phyloP scores from a whole-genome alignment of 148 eudicot genomes.

The Limonium bicolor region DNA sequence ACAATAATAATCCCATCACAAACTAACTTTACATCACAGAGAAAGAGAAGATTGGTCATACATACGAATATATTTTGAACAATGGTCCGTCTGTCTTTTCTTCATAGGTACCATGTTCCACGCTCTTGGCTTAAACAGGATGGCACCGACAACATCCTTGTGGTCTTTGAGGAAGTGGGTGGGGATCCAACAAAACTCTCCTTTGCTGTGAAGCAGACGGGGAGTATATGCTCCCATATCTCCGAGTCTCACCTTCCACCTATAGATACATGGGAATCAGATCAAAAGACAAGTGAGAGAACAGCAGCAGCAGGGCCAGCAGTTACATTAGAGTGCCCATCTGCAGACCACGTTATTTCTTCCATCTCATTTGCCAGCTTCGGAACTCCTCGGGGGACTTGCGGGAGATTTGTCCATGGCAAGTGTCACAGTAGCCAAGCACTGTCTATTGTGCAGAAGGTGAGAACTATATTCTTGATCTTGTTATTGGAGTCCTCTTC shows the following conservation, averaged over 20 bases:
- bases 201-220: conserved; percentile 38
- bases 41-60: too few relatives aligned
- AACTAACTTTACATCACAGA: neutral
- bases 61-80: neutral
- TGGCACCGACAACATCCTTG: conserved; percentile 52
- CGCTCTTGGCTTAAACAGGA: conserved; percentile 64
- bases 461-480: conserved; percentile 5
- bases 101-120: conserved; percentile 84
- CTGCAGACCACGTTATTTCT: conserved; percentile 53
- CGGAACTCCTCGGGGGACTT: conserved; percentile 74
- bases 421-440: conserved; percentile 48
- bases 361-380: conserved; percentile 84
- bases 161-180: conserved; percentile 75
- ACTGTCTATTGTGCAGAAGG: conserved; percentile 53
- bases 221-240: conserved; percentile 59
- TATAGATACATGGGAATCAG: conserved; percentile 44
- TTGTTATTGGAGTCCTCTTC: neutral
- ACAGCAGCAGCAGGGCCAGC: conserved; percentile 34
- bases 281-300: conserved; percentile 18
- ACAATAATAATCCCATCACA: neutral
- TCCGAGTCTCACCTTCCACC: conserved; percentile 77
- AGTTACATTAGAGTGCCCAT: conserved; percentile 55
- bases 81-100: neutral
- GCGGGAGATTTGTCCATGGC: conserved; percentile 76
- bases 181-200: conserved; percentile 78